Evolutionary conservation across 2,329 filamentous ascomycete species (phyloP), one percentile per base, ranked within the genome.

Genomic region (Phaeosphaeriaceae sp.): DNA sequence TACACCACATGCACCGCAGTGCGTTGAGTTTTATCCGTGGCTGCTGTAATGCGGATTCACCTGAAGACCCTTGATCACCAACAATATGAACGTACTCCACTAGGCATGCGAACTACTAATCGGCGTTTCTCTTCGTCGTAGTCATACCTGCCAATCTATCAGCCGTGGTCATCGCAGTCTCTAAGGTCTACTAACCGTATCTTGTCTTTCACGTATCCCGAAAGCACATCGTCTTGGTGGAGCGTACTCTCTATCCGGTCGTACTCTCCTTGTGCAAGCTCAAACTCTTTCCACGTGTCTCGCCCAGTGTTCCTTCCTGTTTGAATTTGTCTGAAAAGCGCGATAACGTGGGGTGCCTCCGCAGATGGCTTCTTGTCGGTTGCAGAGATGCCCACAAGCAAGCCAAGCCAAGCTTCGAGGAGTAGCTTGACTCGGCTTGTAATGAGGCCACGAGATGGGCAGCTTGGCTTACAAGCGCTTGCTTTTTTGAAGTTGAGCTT

Each of bases 51-150:
- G n/a, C n/a, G n/a, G n/a, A n/a, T n/a, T n/a, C n/a, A n/a, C n/a
- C n/a, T n/a, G n/a, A n/a, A n/a, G n/a, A n/a, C n/a, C n/a, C n/a
- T n/a, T n/a, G n/a, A n/a, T n/a, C n/a, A n/a, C n/a, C n/a, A n/a
- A n/a, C n/a, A n/a, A n/a, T n/a, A n/a, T n/a, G n/a, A n/a, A n/a
- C n/a, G 57, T 51, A 59, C 16, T 1, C 3, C 41, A 7, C 44
- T 60, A 42, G 57, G 57, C 52, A 58, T 60, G 34, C 57, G 52
- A 51, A 60, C 37, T 20, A 52, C 46, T 29, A 62, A 47, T 38
- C 17, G 17, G 37, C 40, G 7, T 13, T 11, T 46, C 2, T 50
- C 47, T 42, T 2, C 33, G 43, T 50, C 28, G 34, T 55, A 58
- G 29, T 60, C 48, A 52, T 60, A 56, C 41, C 56, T 58, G 33